Base-by-base conservation (phyloP, 257 asterid genomes). In the Verbascum thapsus region DNA sequence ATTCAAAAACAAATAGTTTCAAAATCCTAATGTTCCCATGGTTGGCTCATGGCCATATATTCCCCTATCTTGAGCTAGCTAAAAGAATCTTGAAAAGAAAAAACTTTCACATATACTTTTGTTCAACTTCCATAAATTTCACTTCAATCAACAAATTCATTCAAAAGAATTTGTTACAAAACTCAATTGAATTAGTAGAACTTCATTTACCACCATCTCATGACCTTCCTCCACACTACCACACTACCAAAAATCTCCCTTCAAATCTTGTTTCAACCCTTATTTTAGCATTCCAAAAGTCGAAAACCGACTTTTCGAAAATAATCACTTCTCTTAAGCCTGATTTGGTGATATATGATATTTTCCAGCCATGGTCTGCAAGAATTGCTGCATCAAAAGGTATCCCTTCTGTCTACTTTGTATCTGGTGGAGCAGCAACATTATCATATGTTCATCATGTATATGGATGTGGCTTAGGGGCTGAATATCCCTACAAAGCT, bases 211-310 rank as follows among this genome's bases (percentile, higher is more conserved):
- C 78, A 19, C 42, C 76, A 9, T n/a, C n/a, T 11, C 57, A 30
- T 10, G 77, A 67, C 1, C 80, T 74, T 26, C 80, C 78, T 3
- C 69, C 80, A 7, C 75, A 67, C 39, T 59, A 60, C 58, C 84
- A 79, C 72, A 79, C 84, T 12, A 79, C 84, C 45, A 79, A 68
- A 3, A 74, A 72, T 48, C 58, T 79, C 15, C 77, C 84, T 1
- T 70, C 74, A 16, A 34, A 72, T 9, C 76, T 72, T 42, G 47
- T 79, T 52, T 63, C 72, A 30, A 59, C 74, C 16, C 75, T 74
- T 4, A n/a, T 72, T 34, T 15, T 64, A 39, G 64, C 74, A 58
- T 79, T 79, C 48, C 74, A 59, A 15, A 53, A 1, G 45, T 68
- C 81, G 19, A 60, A 37, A 3, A 61, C 74, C 3, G 39, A 12